Evolutionary conservation across 306 rosid genomes (phyloP), one percentile per base, ranked within the genome.

Genomic region (Vigna hirtella): DNA sequence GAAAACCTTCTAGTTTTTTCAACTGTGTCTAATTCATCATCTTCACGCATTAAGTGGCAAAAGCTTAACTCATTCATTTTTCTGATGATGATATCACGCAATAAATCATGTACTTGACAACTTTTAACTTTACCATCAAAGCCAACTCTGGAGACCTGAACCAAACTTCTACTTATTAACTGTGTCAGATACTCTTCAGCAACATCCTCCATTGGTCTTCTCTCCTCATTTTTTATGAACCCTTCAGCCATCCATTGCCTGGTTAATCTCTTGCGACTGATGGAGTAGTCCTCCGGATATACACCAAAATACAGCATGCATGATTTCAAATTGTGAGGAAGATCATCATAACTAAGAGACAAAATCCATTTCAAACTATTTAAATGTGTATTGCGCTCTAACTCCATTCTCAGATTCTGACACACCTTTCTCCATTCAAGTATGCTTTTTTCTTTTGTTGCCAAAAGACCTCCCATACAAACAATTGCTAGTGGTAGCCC

Each of bases 221-320:
- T 50, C 61, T 64, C 73, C 4, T 64, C 74, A 11, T 12, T 0
- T 43, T 24, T 55, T 13, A 79, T 62, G 58, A 84, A 75, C 10
- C 81, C 87, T 68, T 79, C 87, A 56, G 84, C 87, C 48, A 79
- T 79, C 87, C 84, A 84, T 58, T 74, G 77, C 16, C 76, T n/a
- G 0, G 51, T 69, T 52, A 84, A 68, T 53, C 79, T 79, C 38
- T 34, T 26, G 12, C 74, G 47, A 0, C 43, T 67, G 42, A 79
- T 76, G 7, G 24, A 5, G 78, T 79, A 75, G 57, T 79, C 87
- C 56, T 70, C 79, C 0, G 87, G 87, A 70, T 79, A 84, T 4
- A 84, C 28, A 9, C 78, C 84, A 47, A 84, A 79, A 71, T 83
- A 77, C 52, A 79, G 22, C 58, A 81, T 68, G n/a, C 81, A 75